Evolutionary conservation across 768 basidiomycete species (phyloP).

Genomic region (Hebeloma cylindrosporum): DNA sequence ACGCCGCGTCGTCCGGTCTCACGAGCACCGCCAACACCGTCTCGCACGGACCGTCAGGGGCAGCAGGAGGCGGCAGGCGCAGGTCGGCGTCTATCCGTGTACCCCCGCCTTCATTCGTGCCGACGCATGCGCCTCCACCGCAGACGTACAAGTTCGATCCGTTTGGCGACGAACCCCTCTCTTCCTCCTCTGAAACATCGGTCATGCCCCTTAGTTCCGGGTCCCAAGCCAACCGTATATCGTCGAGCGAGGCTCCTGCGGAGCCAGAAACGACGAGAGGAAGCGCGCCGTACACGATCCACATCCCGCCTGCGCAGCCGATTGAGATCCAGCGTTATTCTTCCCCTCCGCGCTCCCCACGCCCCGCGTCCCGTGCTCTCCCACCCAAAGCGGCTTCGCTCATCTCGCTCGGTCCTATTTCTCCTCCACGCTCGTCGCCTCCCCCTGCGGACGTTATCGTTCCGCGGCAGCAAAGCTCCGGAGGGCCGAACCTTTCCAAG

Average conservation of each 20-base stretch:
- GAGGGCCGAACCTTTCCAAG: constrained; percentile 34
- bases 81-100: constrained; percentile 26
- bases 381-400: constrained; percentile 4
- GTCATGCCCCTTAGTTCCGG: not conserved
- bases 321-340: constrained; percentile 23
- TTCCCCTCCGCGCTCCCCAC: constrained; percentile 5
- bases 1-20: constrained; percentile 1
- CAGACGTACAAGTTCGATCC: constrained; percentile 34
- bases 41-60: not conserved
- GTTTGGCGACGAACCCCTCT: constrained; percentile 32
- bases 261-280: too few relatives aligned
- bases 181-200: not conserved
- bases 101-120: constrained; percentile 14
- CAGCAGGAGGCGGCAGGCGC: constrained; percentile 7
- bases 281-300: constrained; percentile 25
- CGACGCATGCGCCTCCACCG: not conserved
- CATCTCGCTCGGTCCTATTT: not conserved
- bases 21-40: constrained; percentile 2
- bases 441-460: too few relatives aligned
- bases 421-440: not conserved
- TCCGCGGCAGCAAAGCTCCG: too few relatives aligned
- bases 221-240: constrained; percentile 9
- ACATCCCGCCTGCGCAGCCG: constrained; percentile 25
- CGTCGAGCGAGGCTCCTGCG: too few relatives aligned
- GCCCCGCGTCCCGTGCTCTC: constrained; percentile 7